Conservation (phyloP, 2,329 filamentous ascomycete species). For the Amauroascus verrucosus region DNA sequence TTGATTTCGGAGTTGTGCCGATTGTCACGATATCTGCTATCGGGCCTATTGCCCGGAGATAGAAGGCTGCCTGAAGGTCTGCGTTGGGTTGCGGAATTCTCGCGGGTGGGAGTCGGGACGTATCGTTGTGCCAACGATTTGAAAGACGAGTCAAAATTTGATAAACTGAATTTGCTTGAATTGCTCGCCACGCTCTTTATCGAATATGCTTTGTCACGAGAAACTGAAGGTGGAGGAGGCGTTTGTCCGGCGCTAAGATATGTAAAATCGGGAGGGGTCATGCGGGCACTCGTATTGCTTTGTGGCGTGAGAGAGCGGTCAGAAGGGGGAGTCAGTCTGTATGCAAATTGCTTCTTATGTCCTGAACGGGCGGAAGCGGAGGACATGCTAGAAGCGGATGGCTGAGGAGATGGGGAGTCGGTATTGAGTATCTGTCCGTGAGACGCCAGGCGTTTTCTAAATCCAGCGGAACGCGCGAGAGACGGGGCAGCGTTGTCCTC, state of each 20-base stretch:
- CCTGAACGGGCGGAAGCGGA: background rate
- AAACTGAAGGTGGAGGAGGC: background rate
- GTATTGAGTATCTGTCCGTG: background rate
- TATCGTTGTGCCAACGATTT: slow-evolving; percentile 13
- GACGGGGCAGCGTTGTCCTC: background rate
- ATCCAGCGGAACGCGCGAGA: background rate
- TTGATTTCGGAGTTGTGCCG: background rate
- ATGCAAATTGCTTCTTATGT: slow-evolving; percentile 3
- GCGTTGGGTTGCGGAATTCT: background rate
- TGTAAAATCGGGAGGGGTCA: background rate
- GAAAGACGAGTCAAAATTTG: slow-evolving; percentile 12
- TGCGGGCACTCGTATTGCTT: background rate
- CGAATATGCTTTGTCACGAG: slow-evolving; percentile 8
- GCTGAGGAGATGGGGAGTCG: background rate
- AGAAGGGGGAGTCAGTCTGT: slow-evolving; percentile 1
- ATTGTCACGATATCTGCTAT: background rate
- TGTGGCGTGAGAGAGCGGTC: background rate
- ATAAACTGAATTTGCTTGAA: slow-evolving; percentile 16
- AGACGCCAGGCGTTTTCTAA: slow-evolving; percentile 1
- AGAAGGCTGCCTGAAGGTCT: slow-evolving; percentile 5
- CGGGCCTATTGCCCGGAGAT: background rate
- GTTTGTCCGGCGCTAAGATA: background rate
- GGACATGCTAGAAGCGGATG: background rate
- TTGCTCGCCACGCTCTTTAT: slow-evolving; percentile 17
- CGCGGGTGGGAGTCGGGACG: background rate